Base-by-base conservation (phyloP, 805 yeast species). In the Candida palmyrensis region DNA sequence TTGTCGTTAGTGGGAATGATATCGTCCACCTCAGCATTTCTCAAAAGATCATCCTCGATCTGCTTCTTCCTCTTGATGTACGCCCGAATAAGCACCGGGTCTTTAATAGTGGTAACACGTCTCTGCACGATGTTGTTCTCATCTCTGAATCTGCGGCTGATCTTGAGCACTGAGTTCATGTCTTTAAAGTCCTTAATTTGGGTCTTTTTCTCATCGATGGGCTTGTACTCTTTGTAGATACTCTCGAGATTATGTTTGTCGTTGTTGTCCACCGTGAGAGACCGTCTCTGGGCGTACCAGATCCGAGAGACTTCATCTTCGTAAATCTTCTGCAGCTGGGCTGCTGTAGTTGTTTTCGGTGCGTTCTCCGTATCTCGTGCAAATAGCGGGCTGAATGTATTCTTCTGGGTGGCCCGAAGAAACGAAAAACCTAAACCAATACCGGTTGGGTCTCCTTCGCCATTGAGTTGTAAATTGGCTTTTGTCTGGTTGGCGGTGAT, bases 371-470 rank as follows among this genome's bases (percentile, higher is more conserved):
- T 59, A 9, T 15, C 27, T 16, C 19, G 24, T 1, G 54, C 53
- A 31, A 61, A 49, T 10, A 59, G 44, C 5, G 71, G 71, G 25
- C 51, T 46, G 57, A 90, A 90, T 2, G 96, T 95, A 49, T 95
- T 96, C 57, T 90, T 92, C 86, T 90, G 94, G 0, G 97, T 86
- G 0, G 96, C 84, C 43, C 89, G 74, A 46, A 89, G 67, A 44
- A 90, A 83, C 7, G 96, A 86, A 44, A 84, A 84, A 0, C 90
- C 95, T 43, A 86, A 83, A 2, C 95, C 92, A 42, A 84, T 77
- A 16, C 95, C 95, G 0, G 95, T 79, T 2, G 96, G 95, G 55
- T 92, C 97, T 30, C 97, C 97, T 34, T 81, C 89, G 10, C 96
- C 96, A 51, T 86, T 86, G 17, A 92, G 74, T 51, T 88, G 96